Conservation (phyloP, 1,284 basidiomycete genomes). For the Naganishia sp. region DNA sequence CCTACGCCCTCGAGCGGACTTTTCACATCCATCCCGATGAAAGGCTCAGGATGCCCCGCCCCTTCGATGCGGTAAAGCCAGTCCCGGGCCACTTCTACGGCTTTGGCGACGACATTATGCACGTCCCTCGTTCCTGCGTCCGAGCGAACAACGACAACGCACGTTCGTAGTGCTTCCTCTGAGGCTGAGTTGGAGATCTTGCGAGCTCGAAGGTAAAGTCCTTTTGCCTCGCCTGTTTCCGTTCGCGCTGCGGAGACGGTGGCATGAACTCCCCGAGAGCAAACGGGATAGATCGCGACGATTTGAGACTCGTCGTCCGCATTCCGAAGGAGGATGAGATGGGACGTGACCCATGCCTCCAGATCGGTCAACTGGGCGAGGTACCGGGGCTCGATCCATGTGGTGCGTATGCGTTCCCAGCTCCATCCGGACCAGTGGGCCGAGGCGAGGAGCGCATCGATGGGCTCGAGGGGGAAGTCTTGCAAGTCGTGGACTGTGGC, state of each 20-base stretch:
- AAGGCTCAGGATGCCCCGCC: constrained; percentile 32
- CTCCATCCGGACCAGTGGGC: constrained; percentile 23
- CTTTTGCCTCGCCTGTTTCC: constrained; percentile 34
- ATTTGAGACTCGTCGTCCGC: constrained; percentile 16
- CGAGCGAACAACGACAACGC: constrained; percentile 34
- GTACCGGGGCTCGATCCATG: constrained; percentile 36
- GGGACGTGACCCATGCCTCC: constrained; percentile 26
- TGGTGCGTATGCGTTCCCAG: constrained; percentile 29
- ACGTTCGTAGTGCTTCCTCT: constrained; percentile 26
- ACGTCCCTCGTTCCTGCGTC: constrained; percentile 11
- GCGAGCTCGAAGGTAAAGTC: constrained; percentile 6
- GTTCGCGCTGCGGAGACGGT: constrained; percentile 34
- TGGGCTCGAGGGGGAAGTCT: not conserved
- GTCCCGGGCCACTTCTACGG: constrained; percentile 34
- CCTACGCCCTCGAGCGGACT: constrained; percentile 32
- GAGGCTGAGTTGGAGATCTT: not conserved
- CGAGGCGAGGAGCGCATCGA: constrained; percentile 3
- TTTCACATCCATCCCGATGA: constrained; percentile 36
- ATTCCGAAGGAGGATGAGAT: constrained; percentile 33
- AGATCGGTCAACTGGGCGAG: constrained; percentile 31
- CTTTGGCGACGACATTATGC: constrained; percentile 32
- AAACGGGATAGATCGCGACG: constrained; percentile 38
- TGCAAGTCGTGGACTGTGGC: not conserved
- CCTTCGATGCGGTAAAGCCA: constrained; percentile 17
- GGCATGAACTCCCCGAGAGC: constrained; percentile 34